Conservation (phyloP, 352 stramenopile genomes). For the Pythium coloratum region DNA sequence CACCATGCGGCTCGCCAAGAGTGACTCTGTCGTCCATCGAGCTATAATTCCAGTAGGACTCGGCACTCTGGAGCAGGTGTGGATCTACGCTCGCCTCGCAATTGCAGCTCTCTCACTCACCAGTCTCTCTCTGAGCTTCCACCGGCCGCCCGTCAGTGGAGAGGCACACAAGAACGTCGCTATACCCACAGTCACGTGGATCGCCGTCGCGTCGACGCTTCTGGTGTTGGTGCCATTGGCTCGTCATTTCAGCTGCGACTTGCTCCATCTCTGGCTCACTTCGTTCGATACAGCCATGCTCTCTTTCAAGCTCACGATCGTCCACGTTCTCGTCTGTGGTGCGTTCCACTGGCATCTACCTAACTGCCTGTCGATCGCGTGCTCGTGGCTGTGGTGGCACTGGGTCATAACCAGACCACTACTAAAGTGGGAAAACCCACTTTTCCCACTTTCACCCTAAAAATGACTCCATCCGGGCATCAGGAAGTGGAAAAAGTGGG, state of each 20-base stretch:
- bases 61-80: not conserved
- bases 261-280: not conserved
- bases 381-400: slow-evolving; percentile 7
- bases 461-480: too few relatives aligned
- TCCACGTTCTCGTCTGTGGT: not conserved
- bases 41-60: not conserved
- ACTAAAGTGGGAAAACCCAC: too few relatives aligned
- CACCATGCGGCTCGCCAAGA: not conserved
- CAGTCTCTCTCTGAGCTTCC: not conserved
- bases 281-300: slow-evolving; percentile 3
- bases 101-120: not conserved
- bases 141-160: not conserved
- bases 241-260: not conserved
- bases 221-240: not conserved
- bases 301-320: slow-evolving; percentile 5
- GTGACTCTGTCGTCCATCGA: not conserved
- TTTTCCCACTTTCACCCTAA: too few relatives aligned
- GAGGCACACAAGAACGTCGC: not conserved
- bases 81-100: not conserved
- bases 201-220: slow-evolving; percentile 1
- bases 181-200: not conserved
- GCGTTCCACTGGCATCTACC: not conserved
- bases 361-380: not conserved
- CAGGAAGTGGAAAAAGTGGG: too few relatives aligned
- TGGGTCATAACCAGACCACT: not conserved